A percentile compares a stretch with the other conserved stretches of the same genome.
These are phyloP conservation scores for Rheum nobile DNA, from an alignment of 148 eudicot species.

Conservation along the genomic window DNA sequence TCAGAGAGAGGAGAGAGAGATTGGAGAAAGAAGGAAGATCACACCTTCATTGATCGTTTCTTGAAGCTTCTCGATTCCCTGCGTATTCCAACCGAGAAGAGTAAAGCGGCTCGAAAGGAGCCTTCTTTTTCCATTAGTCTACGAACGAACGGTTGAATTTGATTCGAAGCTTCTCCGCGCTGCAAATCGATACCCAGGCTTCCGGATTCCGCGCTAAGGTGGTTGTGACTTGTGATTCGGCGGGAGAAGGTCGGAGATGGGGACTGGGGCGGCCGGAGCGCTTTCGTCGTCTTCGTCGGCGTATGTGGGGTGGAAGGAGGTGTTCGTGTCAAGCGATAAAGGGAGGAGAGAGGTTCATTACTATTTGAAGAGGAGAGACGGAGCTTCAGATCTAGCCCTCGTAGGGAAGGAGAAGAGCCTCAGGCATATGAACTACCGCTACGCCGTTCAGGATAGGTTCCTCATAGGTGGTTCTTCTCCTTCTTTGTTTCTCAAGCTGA, in stretches of 20 bases:
- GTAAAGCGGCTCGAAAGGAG: neutral
- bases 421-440: constrained; percentile 37
- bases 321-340: constrained; percentile 29
- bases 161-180: neutral
- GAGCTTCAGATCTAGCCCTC: constrained; percentile 54
- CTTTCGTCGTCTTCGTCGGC: constrained; percentile 13
- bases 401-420: constrained; percentile 62
- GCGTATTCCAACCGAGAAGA: neutral
- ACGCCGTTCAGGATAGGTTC: constrained; percentile 14
- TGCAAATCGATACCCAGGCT: neutral
- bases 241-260: constrained; percentile 8
- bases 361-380: constrained; percentile 43
- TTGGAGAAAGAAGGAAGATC: neutral
- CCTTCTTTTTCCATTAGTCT: neutral
- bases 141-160: neutral
- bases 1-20: constrained; percentile 1
- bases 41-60: neutral
- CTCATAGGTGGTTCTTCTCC: constrained; percentile 13
- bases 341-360: constrained; percentile 58
- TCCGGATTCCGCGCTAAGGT: neutral
- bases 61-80: neutral
- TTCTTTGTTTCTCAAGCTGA: constrained; percentile 27
- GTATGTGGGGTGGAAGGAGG: constrained; percentile 67
- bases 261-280: constrained; percentile 7
- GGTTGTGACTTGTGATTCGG: neutral